Conservation (phyloP, 768 basidiomycete genomes). For the Tubosaeta sp. region DNA sequence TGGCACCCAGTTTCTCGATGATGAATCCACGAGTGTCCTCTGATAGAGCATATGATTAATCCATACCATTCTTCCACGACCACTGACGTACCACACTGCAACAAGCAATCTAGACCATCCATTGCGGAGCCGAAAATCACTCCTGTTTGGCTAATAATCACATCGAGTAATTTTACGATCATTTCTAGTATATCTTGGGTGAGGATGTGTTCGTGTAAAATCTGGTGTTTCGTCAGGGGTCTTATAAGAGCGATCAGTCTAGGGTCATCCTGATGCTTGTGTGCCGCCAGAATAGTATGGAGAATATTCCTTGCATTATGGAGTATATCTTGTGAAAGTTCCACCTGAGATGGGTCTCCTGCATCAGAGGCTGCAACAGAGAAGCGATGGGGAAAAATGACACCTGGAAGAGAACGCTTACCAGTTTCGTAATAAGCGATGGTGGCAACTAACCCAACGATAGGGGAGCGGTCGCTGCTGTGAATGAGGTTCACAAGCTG, state of each 20-base stretch:
- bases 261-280: slow-evolving; percentile 11
- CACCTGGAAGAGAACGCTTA: neutral
- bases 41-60: neutral
- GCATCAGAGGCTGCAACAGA: slow-evolving; percentile 3
- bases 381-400: neutral
- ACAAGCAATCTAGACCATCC: slow-evolving; percentile 15
- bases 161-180: slow-evolving; percentile 12
- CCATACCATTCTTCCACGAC: neutral
- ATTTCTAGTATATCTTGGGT: slow-evolving; percentile 3
- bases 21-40: too few relatives aligned
- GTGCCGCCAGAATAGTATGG: neutral
- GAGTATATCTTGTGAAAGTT: neutral
- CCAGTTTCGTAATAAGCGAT: slow-evolving; percentile 19
- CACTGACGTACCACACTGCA: slow-evolving; percentile 12
- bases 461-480: neutral
- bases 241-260: slow-evolving; percentile 18
- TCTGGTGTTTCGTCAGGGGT: slow-evolving; percentile 13
- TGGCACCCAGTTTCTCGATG: too few relatives aligned
- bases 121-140: slow-evolving; percentile 16
- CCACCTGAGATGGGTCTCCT: neutral
- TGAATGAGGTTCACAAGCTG: slow-evolving; percentile 8
- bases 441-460: slow-evolving; percentile 19
- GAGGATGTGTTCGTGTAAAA: slow-evolving; percentile 11
- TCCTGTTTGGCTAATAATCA: neutral
- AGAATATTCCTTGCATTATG: slow-evolving; percentile 14